Conservation (phyloP, 257 asterid genomes). For the Capsicum chinense region DNA sequence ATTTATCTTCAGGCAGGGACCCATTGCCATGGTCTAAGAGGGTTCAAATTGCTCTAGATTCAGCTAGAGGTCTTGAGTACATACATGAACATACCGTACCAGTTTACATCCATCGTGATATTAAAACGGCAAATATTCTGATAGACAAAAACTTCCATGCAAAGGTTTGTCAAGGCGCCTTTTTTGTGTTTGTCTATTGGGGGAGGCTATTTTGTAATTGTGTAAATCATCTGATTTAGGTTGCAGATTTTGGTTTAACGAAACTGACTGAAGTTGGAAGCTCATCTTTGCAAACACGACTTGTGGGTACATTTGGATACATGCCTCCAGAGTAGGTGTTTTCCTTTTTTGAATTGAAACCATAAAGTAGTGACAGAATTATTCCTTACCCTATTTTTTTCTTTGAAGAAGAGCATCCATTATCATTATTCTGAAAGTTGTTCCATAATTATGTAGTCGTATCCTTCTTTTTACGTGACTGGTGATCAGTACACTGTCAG, state of each 20-base stretch:
- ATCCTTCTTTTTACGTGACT: background rate
- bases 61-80: conserved; percentile 98
- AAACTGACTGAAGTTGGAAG: conserved; percentile 93
- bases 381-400: background rate
- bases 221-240: conserved; percentile 51
- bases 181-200: conserved; percentile 27
- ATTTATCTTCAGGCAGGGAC: conserved; percentile 58
- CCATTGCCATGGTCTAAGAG: conserved; percentile 88
- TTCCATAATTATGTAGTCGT: background rate
- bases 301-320: conserved; percentile 97
- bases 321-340: conserved; percentile 96
- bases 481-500: background rate
- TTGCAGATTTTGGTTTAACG: conserved; percentile 94
- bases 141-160: conserved; percentile 85
- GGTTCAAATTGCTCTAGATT: conserved; percentile 93
- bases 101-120: conserved; percentile 92
- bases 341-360: background rate
- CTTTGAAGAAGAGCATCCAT: background rate
- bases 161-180: conserved; percentile 58
- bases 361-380: background rate
- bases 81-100: conserved; percentile 99
- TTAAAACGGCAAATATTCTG: conserved; percentile 91
- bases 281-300: conserved; percentile 79
- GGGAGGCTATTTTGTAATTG: conserved; percentile 19
- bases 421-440: conserved; percentile 9